Conservation (phyloP, 805 yeast species). For the Kregervanrija pseudodelftensis region DNA sequence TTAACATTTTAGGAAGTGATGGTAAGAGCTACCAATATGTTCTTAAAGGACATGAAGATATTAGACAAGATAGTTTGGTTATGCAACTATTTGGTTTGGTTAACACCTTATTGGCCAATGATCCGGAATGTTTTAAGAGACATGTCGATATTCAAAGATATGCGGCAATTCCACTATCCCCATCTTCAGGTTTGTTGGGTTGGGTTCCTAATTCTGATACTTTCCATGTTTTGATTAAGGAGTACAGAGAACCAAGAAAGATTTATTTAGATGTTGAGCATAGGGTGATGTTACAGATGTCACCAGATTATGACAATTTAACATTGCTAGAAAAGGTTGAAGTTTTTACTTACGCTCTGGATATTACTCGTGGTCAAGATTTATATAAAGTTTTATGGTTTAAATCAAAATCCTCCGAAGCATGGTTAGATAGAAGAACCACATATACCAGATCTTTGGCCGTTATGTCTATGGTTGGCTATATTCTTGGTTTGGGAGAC, state of each 20-base stretch:
- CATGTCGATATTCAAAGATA: conserved; percentile 88
- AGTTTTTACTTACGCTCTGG: conserved; percentile 92
- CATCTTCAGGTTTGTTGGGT: conserved; percentile 91
- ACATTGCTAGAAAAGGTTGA: conserved; percentile 90
- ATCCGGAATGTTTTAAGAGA: conserved; percentile 93
- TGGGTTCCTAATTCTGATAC: conserved; percentile 99
- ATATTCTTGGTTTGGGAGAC: conserved; percentile 93
- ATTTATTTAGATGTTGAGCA: conserved; percentile 88
- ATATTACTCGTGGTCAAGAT: conserved; percentile 94
- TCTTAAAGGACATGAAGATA: conserved; percentile 95
- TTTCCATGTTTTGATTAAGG: conserved; percentile 85
- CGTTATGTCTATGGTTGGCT: conserved; percentile 98
- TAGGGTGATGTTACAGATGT: conserved; percentile 94
- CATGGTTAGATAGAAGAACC: conserved; percentile 96
- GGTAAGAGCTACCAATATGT: conserved; percentile 82
- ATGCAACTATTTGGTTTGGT: conserved; percentile 97
- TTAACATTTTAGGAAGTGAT: conserved; percentile 77
- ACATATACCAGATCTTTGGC: conserved; percentile 94
- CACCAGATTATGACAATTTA: conserved; percentile 88
- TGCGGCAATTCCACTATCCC: conserved; percentile 93
- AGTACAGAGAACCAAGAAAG: conserved; percentile 86
- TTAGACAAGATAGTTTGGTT: conserved; percentile 92
- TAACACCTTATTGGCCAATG: conserved; percentile 79
- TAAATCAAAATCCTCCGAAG: conserved; percentile 90
- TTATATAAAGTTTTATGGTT: conserved; percentile 93